Conservation (phyloP, 495 filamentous ascomycete species). For the Trichoderma virens region DNA sequence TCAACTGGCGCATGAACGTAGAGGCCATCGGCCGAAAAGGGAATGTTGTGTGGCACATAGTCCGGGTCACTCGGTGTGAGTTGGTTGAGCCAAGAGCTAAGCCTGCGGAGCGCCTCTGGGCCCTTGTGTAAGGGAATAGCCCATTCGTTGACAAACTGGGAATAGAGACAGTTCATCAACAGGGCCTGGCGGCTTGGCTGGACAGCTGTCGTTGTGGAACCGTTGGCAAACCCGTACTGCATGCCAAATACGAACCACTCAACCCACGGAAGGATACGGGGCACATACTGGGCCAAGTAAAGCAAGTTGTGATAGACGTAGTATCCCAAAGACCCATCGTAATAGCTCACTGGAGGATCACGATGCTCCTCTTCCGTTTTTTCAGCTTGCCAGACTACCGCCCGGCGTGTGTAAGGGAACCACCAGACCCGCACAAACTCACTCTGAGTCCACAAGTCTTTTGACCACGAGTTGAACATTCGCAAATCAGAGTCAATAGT, state of each 20-base stretch:
- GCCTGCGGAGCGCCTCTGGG: conserved; percentile 75
- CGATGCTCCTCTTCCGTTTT: conserved; percentile 47
- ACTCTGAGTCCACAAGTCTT: conserved; percentile 67
- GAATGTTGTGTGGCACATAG: conserved; percentile 61
- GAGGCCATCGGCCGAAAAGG: conserved; percentile 66
- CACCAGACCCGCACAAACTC: conserved; percentile 96
- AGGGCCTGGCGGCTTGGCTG: conserved; percentile 72
- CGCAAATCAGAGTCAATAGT: conserved; percentile 57
- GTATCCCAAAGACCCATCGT: conserved; percentile 72
- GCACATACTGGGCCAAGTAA: conserved; percentile 67
- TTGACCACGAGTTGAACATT: conserved; percentile 66
- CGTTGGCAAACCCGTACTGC: conserved; percentile 82
- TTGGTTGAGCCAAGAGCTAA: conserved; percentile 79
- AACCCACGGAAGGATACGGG: conserved; percentile 70
- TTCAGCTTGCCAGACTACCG: conserved; percentile 78
- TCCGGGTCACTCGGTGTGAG: conserved; percentile 40
- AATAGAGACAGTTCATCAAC: conserved; percentile 93
- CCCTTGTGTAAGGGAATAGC: conserved; percentile 83
- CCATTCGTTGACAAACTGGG: conserved; percentile 97
- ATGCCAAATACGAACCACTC: conserved; percentile 94
- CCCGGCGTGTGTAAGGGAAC: conserved; percentile 82
- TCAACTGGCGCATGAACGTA: conserved; percentile 93
- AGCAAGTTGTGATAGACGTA: conserved; percentile 85
- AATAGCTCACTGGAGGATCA: conserved; percentile 52
- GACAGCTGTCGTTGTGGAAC: conserved; percentile 58